phyloP scores from a whole-genome alignment of 441 rosid species.

The Dalechampia spathulata region DNA sequence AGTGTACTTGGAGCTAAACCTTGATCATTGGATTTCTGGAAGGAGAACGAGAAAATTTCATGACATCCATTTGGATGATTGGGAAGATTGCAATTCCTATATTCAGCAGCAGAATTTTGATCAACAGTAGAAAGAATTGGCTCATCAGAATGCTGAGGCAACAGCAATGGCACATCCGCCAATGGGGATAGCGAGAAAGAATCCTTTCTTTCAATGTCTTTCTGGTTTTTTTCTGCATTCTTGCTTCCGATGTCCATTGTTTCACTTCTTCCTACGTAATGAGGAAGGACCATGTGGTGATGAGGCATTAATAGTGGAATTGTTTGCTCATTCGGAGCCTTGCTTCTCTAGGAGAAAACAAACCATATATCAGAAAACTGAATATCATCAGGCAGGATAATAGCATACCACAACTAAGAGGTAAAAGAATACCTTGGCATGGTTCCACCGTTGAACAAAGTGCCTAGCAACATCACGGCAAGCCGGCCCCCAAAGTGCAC shows the following conservation, averaged over 20 bases:
- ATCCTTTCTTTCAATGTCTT: constrained; percentile 48
- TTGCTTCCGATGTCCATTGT: constrained; percentile 48
- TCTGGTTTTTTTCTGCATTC: constrained; percentile 37
- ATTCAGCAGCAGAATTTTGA: constrained; percentile 15
- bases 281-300: constrained; percentile 99
- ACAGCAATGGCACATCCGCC: constrained; percentile 86
- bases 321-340: constrained; percentile 89
- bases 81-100: constrained; percentile 8
- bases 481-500: constrained; percentile 99
- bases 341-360: constrained; percentile 56
- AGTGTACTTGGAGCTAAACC: constrained; percentile 48
- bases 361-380: constrained; percentile 14
- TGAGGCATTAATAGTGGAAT: constrained; percentile 97
- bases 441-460: constrained; percentile 99
- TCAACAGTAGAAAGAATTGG: constrained; percentile 31
- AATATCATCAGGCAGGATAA: not conserved
- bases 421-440: constrained; percentile 67
- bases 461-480: constrained; percentile 95
- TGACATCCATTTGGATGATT: constrained; percentile 12
- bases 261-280: constrained; percentile 74
- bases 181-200: constrained; percentile 69
- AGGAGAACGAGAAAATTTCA: constrained; percentile 29
- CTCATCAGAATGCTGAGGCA: constrained; percentile 78
- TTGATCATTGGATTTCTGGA: constrained; percentile 28
- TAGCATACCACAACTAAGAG: not conserved